Evolutionary conservation across 148 eudicot species (phyloP).

Genomic region (Cornus kousa): DNA sequence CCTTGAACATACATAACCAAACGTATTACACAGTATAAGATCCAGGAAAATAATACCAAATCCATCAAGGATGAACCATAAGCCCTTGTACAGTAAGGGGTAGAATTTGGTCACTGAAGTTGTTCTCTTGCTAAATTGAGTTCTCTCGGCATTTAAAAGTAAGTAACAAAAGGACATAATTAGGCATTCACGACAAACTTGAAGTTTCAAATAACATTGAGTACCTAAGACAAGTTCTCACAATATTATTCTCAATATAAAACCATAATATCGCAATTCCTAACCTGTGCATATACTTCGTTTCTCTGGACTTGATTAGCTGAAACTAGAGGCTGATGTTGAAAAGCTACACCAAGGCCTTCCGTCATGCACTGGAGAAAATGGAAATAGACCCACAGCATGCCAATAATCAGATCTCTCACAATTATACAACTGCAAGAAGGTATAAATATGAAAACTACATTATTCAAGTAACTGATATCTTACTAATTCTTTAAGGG

Average conservation of each 20-base stretch:
- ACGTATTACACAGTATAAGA: not conserved
- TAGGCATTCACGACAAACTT: not conserved
- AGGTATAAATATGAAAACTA: not conserved
- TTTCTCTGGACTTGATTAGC: conserved; percentile 45
- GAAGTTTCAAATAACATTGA: not conserved
- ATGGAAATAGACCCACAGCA: conserved; percentile 9
- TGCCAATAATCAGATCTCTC: conserved; percentile 3
- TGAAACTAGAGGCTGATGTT: conserved; percentile 59
- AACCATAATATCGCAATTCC: not conserved
- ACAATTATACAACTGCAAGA: not conserved
- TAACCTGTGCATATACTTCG: conserved; percentile 81
- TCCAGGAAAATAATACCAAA: not conserved
- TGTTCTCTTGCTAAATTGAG: not conserved
- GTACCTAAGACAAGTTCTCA: not conserved
- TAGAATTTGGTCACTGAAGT: not conserved
- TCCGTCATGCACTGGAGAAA: conserved; percentile 65
- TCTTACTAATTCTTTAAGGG: conserved; percentile 75
- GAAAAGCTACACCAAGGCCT: conserved; percentile 70
- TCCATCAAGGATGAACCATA: not conserved
- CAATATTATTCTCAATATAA: not conserved
- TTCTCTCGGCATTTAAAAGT: not conserved
- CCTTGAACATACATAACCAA: not conserved
- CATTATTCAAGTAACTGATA: not conserved
- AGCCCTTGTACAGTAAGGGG: not conserved
- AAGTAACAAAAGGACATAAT: not conserved